Conservation (phyloP, 495 filamentous ascomycete species). For the Aspergillus funiculosus region DNA sequence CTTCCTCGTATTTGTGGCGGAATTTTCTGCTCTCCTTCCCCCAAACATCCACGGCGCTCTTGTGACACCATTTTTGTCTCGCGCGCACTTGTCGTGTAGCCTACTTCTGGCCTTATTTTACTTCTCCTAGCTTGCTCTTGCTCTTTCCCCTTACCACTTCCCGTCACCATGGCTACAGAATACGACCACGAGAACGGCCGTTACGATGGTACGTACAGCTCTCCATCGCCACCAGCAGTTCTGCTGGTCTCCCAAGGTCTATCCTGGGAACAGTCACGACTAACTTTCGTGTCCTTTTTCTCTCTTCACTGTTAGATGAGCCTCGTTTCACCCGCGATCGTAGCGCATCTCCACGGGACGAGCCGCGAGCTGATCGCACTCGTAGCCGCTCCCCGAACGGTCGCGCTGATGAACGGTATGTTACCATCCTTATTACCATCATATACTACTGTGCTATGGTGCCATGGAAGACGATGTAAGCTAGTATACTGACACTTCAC, state of each 20-base stretch:
- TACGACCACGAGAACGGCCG: conserved; percentile 83
- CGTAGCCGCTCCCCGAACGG: conserved; percentile 71
- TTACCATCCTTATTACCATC: conserved; percentile 7
- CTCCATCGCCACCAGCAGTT: conserved; percentile 2
- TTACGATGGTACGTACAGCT: conserved; percentile 66
- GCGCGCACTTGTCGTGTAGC: conserved; percentile 12
- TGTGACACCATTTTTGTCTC: conserved; percentile 12
- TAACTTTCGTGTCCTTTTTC: conserved; percentile 18
- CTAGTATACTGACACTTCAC: conserved; percentile 4
- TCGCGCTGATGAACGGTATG: conserved; percentile 68
- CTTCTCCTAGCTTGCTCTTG: conserved; percentile 8
- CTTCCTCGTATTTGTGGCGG: conserved; percentile 9
- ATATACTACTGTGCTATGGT: background rate
- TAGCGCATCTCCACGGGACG: conserved; percentile 84
- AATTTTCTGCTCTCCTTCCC: conserved; percentile 11
- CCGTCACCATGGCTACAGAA: conserved; percentile 57
- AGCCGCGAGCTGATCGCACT: conserved; percentile 65
- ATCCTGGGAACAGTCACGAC: conserved; percentile 16
- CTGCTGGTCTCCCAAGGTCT: conserved; percentile 11
- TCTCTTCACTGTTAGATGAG: conserved; percentile 54
- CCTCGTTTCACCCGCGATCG: conserved; percentile 81
- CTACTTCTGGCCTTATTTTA: conserved; percentile 12
- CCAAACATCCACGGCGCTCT: conserved; percentile 4
- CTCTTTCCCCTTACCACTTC: conserved; percentile 17
- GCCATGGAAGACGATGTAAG: background rate